These are phyloP conservation scores for Phaeotremella fagi DNA, from an alignment of 768 basidiomycete species.

Conservation along the genomic window DNA sequence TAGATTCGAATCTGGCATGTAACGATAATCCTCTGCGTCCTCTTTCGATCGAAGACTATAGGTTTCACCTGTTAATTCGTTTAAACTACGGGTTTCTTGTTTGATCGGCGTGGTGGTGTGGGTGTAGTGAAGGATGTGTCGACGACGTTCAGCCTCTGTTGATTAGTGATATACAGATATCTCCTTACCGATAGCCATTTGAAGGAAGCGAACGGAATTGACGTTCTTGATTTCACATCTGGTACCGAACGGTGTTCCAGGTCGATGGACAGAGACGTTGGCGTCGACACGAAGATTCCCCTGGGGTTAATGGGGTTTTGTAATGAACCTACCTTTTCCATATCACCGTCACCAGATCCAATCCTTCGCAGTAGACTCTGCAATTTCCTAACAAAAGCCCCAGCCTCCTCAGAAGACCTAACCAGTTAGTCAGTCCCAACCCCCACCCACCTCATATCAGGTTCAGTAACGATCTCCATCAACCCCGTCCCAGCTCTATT, in stretches of 20 bases:
- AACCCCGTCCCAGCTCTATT: conserved; percentile 84
- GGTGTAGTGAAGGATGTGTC: conserved; percentile 57
- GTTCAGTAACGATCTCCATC: conserved; percentile 93
- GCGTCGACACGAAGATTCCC: conserved; percentile 93
- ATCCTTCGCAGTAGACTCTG: conserved; percentile 75
- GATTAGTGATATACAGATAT: neutral
- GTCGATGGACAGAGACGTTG: conserved; percentile 80
- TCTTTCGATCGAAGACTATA: conserved; percentile 82
- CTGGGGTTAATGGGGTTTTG: conserved; percentile 50
- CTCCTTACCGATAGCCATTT: conserved; percentile 73
- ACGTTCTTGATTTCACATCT: conserved; percentile 97
- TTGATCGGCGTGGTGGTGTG: conserved; percentile 56
- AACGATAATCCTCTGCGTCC: conserved; percentile 87
- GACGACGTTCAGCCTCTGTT: conserved; percentile 70
- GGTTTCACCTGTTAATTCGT: conserved; percentile 75
- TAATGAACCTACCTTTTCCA: conserved; percentile 71
- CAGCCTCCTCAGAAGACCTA: conserved; percentile 82
- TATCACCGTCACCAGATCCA: conserved; percentile 88
- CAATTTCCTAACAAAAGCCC: conserved; percentile 73
- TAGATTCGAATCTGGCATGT: conserved; percentile 96
- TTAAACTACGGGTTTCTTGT: conserved; percentile 88
- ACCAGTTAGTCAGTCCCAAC: neutral
- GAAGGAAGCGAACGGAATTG: conserved; percentile 81
- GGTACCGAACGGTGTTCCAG: conserved; percentile 58
- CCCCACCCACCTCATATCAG: conserved; percentile 65